Base-by-base conservation (phyloP, 495 filamentous ascomycete genomes). In the Aspergillus bridgeri region DNA sequence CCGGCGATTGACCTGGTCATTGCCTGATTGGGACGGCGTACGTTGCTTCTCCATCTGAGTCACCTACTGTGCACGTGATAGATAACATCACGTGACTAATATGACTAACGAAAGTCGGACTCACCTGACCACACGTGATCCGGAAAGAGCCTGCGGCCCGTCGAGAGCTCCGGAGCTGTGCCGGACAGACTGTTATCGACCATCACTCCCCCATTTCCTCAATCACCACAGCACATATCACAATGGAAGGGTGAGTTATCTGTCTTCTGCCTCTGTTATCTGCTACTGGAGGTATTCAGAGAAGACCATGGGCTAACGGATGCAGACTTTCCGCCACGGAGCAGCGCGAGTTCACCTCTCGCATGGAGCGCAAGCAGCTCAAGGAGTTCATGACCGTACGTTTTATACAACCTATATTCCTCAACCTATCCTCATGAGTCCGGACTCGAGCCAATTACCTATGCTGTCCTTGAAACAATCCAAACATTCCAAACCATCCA, bases 351-450 rank as follows among this genome's bases (percentile, higher is more conserved):
- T 88, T 99, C 71, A 85, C 93, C 66, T 66, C 80, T 72, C 89
- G 93, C 74, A 90, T 98, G 83, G 90, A 98, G 79, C 87, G 87
- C 75, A 92, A 92, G 76, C 94, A 99, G 79, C 87, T 98, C 83
- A 96, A 96, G 79, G 93, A 97, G 61, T 97, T 98, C 71, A 96
- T 97, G 89, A 89, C 82, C 62, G 94, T 98, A 83, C 72, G 80
- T 81, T 17, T 43, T 25, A 3, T 52, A 11, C 17, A 3, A 9
- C n/a, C n/a, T n/a, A n/a, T n/a, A n/a, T n/a, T n/a, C n/a, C n/a
- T n/a, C n/a, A n/a, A n/a, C n/a, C n/a, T n/a, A n/a, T n/a, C n/a
- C n/a, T n/a, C n/a, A n/a, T n/a, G n/a, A n/a, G n/a, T n/a, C n/a
- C n/a, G n/a, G n/a, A n/a, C n/a, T n/a, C n/a, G n/a, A n/a, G n/a